Evolutionary conservation across 306 rosid genomes (phyloP).

Genomic region (Fragaria ananassa): DNA sequence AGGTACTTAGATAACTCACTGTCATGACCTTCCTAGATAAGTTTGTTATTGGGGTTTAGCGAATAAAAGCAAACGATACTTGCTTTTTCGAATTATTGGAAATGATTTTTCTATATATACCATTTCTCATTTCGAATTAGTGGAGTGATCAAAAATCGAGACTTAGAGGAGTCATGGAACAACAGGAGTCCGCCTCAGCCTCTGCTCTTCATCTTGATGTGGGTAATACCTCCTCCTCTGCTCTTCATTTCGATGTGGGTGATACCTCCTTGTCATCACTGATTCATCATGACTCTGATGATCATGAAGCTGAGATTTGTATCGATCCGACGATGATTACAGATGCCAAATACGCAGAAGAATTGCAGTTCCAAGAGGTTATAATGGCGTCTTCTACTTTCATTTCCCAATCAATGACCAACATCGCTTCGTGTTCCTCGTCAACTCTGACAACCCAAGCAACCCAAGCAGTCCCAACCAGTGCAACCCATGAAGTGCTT

Average conservation of each 20-base stretch:
- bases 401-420: not conserved
- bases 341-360: not conserved
- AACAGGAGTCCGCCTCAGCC: not conserved
- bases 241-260: not conserved
- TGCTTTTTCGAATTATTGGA: no score
- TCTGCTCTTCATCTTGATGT: not conserved
- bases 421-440: not conserved
- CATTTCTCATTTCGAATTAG: not conserved
- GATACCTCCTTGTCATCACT: not conserved
- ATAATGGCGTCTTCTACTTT: conserved; percentile 24
- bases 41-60: not conserved
- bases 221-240: not conserved
- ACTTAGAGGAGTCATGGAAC: not conserved
- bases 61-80: not conserved
- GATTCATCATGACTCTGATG: not conserved
- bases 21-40: not conserved
- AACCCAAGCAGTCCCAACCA: not conserved
- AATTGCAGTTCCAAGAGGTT: conserved; percentile 32
- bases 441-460: not conserved
- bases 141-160: not conserved
- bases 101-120: no score
- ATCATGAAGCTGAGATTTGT: not conserved
- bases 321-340: not conserved
- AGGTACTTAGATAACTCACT: not conserved
- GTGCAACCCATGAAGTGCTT: not conserved